phyloP scores from a whole-genome alignment of 2,329 filamentous ascomycete genomes.

The Byssoonygena ceratinophila region DNA sequence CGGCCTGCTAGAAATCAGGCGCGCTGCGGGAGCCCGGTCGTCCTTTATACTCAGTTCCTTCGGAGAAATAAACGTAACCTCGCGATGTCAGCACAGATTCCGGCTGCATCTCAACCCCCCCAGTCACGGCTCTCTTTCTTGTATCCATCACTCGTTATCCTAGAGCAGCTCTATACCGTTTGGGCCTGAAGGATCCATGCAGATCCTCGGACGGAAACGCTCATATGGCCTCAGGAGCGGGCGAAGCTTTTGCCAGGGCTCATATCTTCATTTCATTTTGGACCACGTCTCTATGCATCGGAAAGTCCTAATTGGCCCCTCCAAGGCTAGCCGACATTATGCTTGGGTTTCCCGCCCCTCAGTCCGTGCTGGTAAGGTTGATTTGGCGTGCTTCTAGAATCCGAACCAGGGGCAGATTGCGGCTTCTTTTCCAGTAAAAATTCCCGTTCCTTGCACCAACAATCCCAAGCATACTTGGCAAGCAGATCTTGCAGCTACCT shows the following conservation, averaged over 20 bases:
- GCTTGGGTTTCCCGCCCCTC: conserved; percentile 4
- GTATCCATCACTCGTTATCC: background rate
- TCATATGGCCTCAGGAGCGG: background rate
- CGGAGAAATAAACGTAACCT: conserved; percentile 1
- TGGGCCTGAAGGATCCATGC: background rate
- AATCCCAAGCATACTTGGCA: background rate
- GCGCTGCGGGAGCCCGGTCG: background rate
- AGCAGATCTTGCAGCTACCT: conserved; percentile 1
- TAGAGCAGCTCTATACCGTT: background rate
- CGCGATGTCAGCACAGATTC: background rate
- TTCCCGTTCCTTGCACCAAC: background rate
- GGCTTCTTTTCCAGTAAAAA: background rate
- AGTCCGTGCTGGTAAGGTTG: background rate
- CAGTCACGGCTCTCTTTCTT: background rate
- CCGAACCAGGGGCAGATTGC: background rate
- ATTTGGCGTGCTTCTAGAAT: conserved; percentile 2
- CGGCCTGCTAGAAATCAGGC: background rate
- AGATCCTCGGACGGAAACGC: background rate
- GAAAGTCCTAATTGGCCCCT: background rate
- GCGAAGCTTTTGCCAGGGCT: background rate
- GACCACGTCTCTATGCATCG: background rate
- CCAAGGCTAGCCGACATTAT: conserved; percentile 2
- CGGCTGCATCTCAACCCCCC: background rate
- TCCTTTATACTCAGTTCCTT: conserved; percentile 2
- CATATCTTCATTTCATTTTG: background rate